A percentile compares a stretch with the other conserved stretches of the same genome.
Conservation (phyloP, 768 basidiomycete genomes). For the Thelephora ganbajun region DNA sequence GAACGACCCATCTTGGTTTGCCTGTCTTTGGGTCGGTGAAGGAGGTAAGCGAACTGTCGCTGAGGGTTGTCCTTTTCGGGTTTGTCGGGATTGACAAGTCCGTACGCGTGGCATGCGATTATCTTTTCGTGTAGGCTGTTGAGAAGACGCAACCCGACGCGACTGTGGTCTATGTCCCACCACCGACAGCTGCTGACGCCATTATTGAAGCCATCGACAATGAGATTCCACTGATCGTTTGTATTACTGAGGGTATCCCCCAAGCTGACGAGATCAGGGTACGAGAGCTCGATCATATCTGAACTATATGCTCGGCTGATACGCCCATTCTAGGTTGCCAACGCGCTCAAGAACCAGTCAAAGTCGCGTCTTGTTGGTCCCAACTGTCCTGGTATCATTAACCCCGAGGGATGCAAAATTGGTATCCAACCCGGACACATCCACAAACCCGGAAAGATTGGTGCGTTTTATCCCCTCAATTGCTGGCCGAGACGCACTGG, state of each 20-base stretch:
- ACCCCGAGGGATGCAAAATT: constrained; percentile 97
- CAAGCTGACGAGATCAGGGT: constrained; percentile 93
- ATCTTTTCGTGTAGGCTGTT: constrained; percentile 57
- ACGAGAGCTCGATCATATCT: constrained; percentile 11
- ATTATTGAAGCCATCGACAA: constrained; percentile 98
- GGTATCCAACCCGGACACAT: constrained; percentile 98
- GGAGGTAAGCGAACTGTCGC: constrained; percentile 40
- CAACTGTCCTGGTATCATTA: constrained; percentile 97
- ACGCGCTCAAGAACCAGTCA: constrained; percentile 87
- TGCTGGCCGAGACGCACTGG: not conserved
- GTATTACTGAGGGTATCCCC: constrained; percentile 97
- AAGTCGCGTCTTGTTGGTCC: constrained; percentile 94
- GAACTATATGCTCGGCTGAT: not conserved
- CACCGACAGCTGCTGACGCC: constrained; percentile 90
- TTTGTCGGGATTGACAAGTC: not conserved
- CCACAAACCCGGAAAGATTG: constrained; percentile 92
- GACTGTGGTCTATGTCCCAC: constrained; percentile 93
- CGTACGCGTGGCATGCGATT: not conserved
- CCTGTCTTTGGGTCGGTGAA: constrained; percentile 87
- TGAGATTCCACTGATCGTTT: constrained; percentile 95
- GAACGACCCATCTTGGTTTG: constrained; percentile 86
- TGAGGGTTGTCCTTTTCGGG: not conserved
- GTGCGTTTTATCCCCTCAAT: constrained; percentile 25
- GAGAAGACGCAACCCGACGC: constrained; percentile 81
- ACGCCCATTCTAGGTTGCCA: constrained; percentile 50